A percentile compares a stretch with the other conserved stretches of the same genome.
Conservation (phyloP, 2,329 filamentous ascomycete species). For the Diplodia corticola region DNA sequence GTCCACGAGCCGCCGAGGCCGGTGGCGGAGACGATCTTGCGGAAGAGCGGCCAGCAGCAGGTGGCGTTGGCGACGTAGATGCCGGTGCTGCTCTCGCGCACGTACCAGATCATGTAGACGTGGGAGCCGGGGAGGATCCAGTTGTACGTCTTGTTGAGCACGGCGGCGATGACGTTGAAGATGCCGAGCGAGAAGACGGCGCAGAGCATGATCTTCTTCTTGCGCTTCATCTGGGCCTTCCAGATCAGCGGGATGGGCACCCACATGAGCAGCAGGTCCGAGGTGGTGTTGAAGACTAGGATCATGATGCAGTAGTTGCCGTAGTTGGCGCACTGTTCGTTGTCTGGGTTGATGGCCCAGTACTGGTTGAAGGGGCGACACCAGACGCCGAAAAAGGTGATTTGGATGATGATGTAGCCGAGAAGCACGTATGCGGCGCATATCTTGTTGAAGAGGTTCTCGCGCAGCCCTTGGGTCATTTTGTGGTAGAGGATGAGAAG, state of each 20-base stretch:
- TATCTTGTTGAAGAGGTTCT: conserved; percentile 23
- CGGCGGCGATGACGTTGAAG: conserved; percentile 50
- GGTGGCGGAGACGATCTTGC: conserved; percentile 36
- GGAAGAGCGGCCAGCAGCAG: conserved; percentile 50
- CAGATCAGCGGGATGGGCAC: conserved; percentile 25
- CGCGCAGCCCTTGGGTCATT: conserved; percentile 17
- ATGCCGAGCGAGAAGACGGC: conserved; percentile 49
- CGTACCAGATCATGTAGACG: conserved; percentile 53
- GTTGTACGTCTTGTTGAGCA: conserved; percentile 53
- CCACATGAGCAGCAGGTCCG: conserved; percentile 25
- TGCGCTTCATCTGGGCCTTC: conserved; percentile 22
- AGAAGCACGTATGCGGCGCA: conserved; percentile 23
- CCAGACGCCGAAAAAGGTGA: conserved; percentile 26
- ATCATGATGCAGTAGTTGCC: conserved; percentile 25
- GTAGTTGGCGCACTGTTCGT: conserved; percentile 26
- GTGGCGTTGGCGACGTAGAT: conserved; percentile 53
- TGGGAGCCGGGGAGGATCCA: conserved; percentile 48
- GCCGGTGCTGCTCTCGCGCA: conserved; percentile 50
- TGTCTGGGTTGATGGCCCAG: conserved; percentile 25
- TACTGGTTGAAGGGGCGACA: conserved; percentile 27
- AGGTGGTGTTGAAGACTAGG: conserved; percentile 26
- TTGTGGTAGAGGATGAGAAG: conserved; percentile 22
- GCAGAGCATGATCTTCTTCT: conserved; percentile 22
- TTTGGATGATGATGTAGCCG: conserved; percentile 25
- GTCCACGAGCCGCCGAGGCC: neutral